Conservation (phyloP, 805 yeast genomes). For the Ogataea glucozyma region DNA sequence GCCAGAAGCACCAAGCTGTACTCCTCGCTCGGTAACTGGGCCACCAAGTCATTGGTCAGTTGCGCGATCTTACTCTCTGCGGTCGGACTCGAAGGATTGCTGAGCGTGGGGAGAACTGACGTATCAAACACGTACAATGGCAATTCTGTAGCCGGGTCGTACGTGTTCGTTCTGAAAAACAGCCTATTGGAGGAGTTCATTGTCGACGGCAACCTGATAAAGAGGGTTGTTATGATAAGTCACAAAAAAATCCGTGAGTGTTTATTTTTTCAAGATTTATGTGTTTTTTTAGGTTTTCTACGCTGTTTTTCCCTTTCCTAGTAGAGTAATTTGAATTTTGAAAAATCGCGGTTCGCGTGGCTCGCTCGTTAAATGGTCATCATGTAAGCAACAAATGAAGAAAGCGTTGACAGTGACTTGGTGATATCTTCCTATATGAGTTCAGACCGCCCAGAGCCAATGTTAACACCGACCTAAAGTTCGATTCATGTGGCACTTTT, state of each 20-base stretch:
- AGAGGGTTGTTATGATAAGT: neutral
- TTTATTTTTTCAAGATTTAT: constrained; percentile 8
- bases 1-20: constrained; percentile 77
- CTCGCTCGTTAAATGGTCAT: neutral
- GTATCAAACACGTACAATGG: constrained; percentile 86
- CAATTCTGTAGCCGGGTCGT: constrained; percentile 64
- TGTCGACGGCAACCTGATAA: constrained; percentile 35
- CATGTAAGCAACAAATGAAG: constrained; percentile 5
- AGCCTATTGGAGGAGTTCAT: constrained; percentile 28
- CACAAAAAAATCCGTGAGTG: neutral
- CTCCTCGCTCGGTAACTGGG: constrained; percentile 57
- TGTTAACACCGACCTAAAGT: no score
- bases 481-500: no score
- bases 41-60: constrained; percentile 57
- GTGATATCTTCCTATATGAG: no score
- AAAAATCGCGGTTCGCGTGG: constrained; percentile 5
- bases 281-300: neutral
- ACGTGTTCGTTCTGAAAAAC: constrained; percentile 58
- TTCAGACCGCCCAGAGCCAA: no score
- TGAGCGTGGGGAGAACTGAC: constrained; percentile 65
- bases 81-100: constrained; percentile 24
- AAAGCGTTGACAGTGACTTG: no score
- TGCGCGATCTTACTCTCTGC: constrained; percentile 43
- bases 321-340: neutral
- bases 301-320: constrained; percentile 4